phyloP scores from a whole-genome alignment of 257 asterid genomes.

The Scutellaria barbata region DNA sequence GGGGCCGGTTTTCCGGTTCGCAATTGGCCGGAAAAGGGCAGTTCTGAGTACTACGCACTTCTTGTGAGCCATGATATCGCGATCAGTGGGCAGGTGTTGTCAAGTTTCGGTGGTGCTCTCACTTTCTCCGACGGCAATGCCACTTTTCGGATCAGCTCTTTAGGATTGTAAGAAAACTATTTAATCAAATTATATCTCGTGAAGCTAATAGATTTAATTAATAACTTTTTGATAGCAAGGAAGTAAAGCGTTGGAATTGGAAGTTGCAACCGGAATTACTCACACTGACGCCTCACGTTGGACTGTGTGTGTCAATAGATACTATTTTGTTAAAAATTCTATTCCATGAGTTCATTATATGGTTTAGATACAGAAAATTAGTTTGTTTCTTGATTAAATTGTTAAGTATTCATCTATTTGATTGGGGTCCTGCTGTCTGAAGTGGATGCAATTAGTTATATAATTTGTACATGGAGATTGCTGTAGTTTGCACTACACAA shows the following conservation, averaged over 20 bases:
- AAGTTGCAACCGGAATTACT: not conserved
- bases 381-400: not conserved
- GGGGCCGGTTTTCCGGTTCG: slow-evolving; percentile 36
- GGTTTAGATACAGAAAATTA: not conserved
- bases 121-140: slow-evolving; percentile 76
- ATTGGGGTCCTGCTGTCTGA: not conserved
- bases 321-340: not conserved
- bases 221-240: not conserved
- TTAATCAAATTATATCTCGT: not conserved
- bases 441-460: slow-evolving; percentile 23
- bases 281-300: not conserved
- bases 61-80: slow-evolving; percentile 62
- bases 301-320: not conserved
- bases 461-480: slow-evolving; percentile 38
- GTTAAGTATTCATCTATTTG: not conserved
- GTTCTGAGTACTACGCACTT: slow-evolving; percentile 57
- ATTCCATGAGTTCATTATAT: not conserved
- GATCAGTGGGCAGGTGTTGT: slow-evolving; percentile 51
- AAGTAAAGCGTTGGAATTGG: slow-evolving; percentile 10
- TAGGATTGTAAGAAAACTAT: slow-evolving; percentile 70
- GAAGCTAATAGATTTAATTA: not conserved
- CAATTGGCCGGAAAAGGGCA: slow-evolving; percentile 65
- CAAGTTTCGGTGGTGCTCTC: slow-evolving; percentile 48
- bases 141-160: slow-evolving; percentile 66
- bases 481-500: slow-evolving; percentile 79